Evolutionary conservation across 2,329 filamentous ascomycete genomes (phyloP), one percentile per base, ranked within the genome.

Genomic region (Verticillium klebahnii): DNA sequence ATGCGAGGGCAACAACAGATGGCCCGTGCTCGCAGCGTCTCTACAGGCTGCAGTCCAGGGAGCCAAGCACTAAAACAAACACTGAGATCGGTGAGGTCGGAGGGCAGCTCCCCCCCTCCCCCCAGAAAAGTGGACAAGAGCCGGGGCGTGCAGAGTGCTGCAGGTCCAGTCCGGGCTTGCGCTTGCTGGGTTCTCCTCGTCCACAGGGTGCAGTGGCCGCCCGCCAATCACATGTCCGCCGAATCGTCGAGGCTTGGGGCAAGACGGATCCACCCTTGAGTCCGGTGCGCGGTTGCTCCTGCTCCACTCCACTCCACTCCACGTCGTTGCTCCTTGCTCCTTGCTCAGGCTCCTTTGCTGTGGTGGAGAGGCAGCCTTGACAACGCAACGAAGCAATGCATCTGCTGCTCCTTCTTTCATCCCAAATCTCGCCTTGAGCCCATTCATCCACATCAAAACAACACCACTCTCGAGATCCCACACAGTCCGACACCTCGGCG

Each of bases 281-380:
- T 23, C 45, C 11, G 45, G 45, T 52, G 45, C 45, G 45, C 45
- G 45, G 45, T 25, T 52, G 45, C 45, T 52, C 17, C 45, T 52
- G 45, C 45, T 52, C 45, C 45, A 52, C 45, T 52, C 34, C 14
- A 36, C 34, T 36, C 45, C 14, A 36, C 34, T 36, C 45, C n/a
- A 36, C 58, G 25, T 61, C 31, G 57, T 56, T 62, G 60, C 62
- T 59, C 55, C 58, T 64, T 62, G 59, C 9, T 52, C n/a, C 45
- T 52, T 52, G 45, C 45, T 52, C 45, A 19, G 45, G 45, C 19
- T 52, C 19, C 45, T 52, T 17, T 52, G 45, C 45, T 52, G 8
- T 52, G 45, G 45, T 52, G 45, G 45, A 52, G 45, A 23, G 45
- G 23, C 45, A 25, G 23, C 45, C 45, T 52, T 25, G 45, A 52